phyloP scores from a whole-genome alignment of 2,329 filamentous ascomycete species.

The Neonectria magnoliae region DNA sequence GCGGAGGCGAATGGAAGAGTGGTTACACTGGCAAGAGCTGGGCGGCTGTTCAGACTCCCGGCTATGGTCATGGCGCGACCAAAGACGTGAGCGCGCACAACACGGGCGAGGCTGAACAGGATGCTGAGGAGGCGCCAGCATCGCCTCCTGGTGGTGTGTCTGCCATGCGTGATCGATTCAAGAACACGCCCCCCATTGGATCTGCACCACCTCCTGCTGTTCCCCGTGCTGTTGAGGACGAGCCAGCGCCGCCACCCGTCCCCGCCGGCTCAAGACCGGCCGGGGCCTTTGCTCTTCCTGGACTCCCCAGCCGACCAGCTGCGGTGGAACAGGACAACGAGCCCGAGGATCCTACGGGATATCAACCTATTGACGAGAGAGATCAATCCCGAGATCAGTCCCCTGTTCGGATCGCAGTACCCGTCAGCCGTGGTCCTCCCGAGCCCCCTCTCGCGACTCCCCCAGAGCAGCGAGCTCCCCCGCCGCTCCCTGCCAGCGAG shows the following conservation, averaged over 20 bases:
- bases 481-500: conserved; percentile 71
- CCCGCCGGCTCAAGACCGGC: conserved; percentile 76
- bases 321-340: conserved; percentile 64
- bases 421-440: conserved; percentile 74
- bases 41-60: conserved; percentile 80
- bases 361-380: conserved; percentile 53
- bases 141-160: conserved; percentile 73
- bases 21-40: conserved; percentile 90
- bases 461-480: conserved; percentile 61
- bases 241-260: conserved; percentile 59
- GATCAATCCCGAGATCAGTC: conserved; percentile 77
- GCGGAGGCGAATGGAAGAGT: conserved; percentile 87
- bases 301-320: conserved; percentile 71
- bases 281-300: conserved; percentile 81
- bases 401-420: conserved; percentile 86
- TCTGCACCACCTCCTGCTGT: conserved; percentile 53
- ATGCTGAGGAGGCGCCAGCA: conserved; percentile 60
- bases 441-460: conserved; percentile 63
- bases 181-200: conserved; percentile 77
- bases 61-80: conserved; percentile 69
- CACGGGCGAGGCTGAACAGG: conserved; percentile 65
- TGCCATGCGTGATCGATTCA: conserved; percentile 84
- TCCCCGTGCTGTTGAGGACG: conserved; percentile 49
- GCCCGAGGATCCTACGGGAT: conserved; percentile 60
- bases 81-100: conserved; percentile 65